These are phyloP conservation scores for Asclepias syriaca DNA, from an alignment of 257 asterid species.

Conservation along the genomic window DNA sequence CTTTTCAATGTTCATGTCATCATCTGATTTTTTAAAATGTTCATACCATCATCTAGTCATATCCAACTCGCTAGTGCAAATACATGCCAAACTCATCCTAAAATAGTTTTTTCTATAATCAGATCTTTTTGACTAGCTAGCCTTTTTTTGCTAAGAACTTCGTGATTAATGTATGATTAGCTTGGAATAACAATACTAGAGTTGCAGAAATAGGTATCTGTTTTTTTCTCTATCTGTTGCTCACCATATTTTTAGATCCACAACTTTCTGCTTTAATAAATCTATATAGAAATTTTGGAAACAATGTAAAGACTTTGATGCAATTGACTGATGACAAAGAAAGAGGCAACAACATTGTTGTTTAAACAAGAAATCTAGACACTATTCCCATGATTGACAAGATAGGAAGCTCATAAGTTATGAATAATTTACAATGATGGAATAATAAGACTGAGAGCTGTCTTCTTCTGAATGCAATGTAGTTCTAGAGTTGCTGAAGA, in stretches of 20 bases:
- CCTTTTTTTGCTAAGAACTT: background rate
- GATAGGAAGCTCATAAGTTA: background rate
- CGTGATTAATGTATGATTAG: background rate
- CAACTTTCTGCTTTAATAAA: background rate
- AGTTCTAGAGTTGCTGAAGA: conserved; percentile 44
- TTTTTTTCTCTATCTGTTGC: background rate
- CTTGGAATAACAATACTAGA: background rate
- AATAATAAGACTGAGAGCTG: background rate
- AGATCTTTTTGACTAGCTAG: background rate
- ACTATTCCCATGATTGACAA: background rate
- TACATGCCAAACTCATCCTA: background rate
- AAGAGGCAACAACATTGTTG: background rate
- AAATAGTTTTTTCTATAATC: background rate
- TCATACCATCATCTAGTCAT: background rate
- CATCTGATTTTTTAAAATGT: background rate
- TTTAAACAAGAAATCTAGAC: background rate
- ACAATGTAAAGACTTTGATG: background rate
- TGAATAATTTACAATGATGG: background rate
- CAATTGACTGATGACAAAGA: background rate
- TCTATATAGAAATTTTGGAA: background rate
- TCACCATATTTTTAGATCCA: background rate
- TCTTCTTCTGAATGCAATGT: conserved; percentile 15
- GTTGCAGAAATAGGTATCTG: background rate
- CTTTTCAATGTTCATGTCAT: background rate
- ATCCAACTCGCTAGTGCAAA: background rate